Base-by-base conservation (phyloP, 2,329 filamentous ascomycete species). In the Colletotrichum abscissum region DNA sequence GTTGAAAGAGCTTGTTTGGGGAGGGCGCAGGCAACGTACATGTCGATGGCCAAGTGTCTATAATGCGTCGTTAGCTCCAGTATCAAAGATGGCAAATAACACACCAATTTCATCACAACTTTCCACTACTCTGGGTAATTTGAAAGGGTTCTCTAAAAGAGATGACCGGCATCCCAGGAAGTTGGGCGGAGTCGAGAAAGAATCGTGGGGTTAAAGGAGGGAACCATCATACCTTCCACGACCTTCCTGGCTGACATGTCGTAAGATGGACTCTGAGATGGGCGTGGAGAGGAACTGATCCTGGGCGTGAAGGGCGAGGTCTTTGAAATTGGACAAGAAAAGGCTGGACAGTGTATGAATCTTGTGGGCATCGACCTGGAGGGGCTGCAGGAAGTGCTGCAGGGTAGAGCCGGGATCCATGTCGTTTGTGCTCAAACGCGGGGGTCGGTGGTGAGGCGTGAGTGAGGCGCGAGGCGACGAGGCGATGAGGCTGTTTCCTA, bases 41-140 rank as follows among this genome's bases (percentile, higher is more conserved):
- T 92, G 82, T 91, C 92, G 82, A 91, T 92, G 71, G 86, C 91
- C 75, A 88, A 87, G 81, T 90, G 88, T 75, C 90, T 92, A 77
- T 26, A 63, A 57, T 56, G 11, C 62, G 26, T 71, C 59, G 68
- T 75, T 59, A 78, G 69, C 55, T n/a, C 2, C 9, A 30, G 49
- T 56, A 8, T n/a, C 16, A 46, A n/a, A 33, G 11, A 11, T 9
- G 24, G 46, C 28, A 63, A 26, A n/a, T 2, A 8, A 35, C 9
- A 22, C 46, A 3, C 12, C 19, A 11, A 52, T 14, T 26, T 26
- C 14, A 33, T 35, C 14, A 55, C 28, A 24, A 8, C 12, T 12
- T 16, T 22, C 19, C 28, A 5, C 5, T 38, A 26, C 5, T 26
- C 49, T 28, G n/a, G 30, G 38, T n/a, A 2, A 12, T 26, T 8